A percentile compares a stretch with the other conserved stretches of the same genome.
Evolutionary conservation across 139 green algal genomes (phyloP).

Genomic region (Klebsormidium nitens): DNA sequence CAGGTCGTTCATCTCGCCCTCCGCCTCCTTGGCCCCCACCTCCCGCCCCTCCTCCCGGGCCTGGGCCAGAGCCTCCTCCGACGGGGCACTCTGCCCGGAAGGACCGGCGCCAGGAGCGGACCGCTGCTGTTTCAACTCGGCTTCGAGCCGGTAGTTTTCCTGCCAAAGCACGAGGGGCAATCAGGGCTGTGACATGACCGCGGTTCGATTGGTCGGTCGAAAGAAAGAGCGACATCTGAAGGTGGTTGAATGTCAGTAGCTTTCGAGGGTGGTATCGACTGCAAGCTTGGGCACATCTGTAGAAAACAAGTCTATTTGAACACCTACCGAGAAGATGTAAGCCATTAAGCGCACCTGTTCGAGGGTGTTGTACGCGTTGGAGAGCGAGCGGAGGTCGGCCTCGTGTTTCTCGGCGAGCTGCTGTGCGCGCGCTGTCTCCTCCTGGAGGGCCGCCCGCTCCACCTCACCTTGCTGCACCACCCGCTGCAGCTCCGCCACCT

Average conservation of each 20-base stretch:
- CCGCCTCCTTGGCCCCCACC: slow-evolving; percentile 50
- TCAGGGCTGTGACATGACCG: slow-evolving; percentile 47
- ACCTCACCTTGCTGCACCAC: not conserved
- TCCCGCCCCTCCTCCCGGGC: slow-evolving; percentile 36
- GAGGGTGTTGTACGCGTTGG: slow-evolving; percentile 66
- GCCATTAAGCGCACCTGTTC: too few species aligned
- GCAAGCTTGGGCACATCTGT: too few species aligned
- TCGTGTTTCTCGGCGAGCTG: slow-evolving; percentile 25
- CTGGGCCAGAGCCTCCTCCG: slow-evolving; percentile 6
- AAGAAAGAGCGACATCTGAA: too few species aligned
- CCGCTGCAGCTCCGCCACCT: too few species aligned
- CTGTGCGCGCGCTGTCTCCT: slow-evolving; percentile 37
- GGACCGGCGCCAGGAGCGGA: not conserved
- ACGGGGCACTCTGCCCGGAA: not conserved
- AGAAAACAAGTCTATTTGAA: too few species aligned
- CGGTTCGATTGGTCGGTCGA: slow-evolving; percentile 46
- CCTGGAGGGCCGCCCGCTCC: slow-evolving; percentile 43
- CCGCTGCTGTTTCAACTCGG: not conserved
- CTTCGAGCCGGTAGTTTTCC: slow-evolving; percentile 38
- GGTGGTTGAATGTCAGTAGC: too few species aligned
- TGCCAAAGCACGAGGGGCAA: too few species aligned
- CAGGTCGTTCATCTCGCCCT: slow-evolving; percentile 71
- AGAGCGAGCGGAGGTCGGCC: slow-evolving; percentile 47
- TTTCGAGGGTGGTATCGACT: too few species aligned
- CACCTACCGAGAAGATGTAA: too few species aligned